phyloP scores from a whole-genome alignment of 1,284 basidiomycete species.

The Neolentinus lepideus region DNA sequence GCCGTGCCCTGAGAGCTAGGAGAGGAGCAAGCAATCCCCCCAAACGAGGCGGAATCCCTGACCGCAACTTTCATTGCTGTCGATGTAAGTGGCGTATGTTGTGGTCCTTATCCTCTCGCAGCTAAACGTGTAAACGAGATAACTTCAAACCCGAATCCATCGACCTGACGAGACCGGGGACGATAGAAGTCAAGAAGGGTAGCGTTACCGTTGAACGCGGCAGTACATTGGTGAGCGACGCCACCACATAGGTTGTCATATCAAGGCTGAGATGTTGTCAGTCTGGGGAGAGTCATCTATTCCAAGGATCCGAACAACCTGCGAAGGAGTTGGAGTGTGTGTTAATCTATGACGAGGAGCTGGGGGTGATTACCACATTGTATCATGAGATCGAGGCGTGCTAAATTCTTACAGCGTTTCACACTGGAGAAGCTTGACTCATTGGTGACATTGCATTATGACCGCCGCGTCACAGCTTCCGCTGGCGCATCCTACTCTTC shows the following conservation, averaged over 20 bases:
- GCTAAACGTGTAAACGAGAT: slow-evolving; percentile 32
- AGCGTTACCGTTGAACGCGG: slow-evolving; percentile 55
- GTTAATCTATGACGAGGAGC: slow-evolving; percentile 68
- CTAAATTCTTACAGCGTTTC: slow-evolving; percentile 38
- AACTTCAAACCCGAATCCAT: slow-evolving; percentile 69
- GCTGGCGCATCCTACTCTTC: slow-evolving; percentile 21
- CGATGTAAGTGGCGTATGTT: slow-evolving; percentile 42
- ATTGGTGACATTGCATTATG: slow-evolving; percentile 43
- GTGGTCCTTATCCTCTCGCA: slow-evolving; percentile 3
- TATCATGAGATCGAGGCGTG: slow-evolving; percentile 2
- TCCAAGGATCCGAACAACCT: slow-evolving; percentile 45
- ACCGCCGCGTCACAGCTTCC: slow-evolving; percentile 32
- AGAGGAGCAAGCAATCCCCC: slow-evolving; percentile 20
- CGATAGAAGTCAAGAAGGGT: slow-evolving; percentile 47
- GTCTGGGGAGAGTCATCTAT: slow-evolving; percentile 48
- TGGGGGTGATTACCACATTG: slow-evolving; percentile 32
- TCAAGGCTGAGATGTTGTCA: neutral
- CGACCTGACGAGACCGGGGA: slow-evolving; percentile 54
- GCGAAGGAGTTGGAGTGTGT: slow-evolving; percentile 68
- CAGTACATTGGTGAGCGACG: slow-evolving; percentile 19
- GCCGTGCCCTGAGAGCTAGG: slow-evolving; percentile 51
- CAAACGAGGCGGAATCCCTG: slow-evolving; percentile 39
- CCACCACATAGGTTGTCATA: neutral
- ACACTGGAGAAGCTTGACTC: slow-evolving; percentile 73
- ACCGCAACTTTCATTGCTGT: slow-evolving; percentile 64